These are phyloP conservation scores for Elsinoe ampelina DNA, from an alignment of 2,329 filamentous ascomycete species.

Conservation along the genomic window DNA sequence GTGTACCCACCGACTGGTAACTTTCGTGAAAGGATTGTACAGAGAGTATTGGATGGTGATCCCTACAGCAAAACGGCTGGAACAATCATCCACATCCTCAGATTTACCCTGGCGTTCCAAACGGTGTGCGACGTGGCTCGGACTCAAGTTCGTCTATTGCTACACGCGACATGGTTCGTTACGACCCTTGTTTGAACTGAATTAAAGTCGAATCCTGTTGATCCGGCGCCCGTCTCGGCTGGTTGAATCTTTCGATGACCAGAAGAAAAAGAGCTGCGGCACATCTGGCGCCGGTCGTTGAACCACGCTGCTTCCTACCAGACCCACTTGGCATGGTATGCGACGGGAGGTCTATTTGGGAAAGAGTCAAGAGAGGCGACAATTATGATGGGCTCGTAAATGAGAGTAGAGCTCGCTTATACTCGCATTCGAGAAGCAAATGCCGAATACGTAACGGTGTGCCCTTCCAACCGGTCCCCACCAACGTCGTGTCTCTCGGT, in stretches of 20 bases:
- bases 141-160: no score
- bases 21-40: not conserved
- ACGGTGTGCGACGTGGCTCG: no score
- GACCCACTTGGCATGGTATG: not conserved
- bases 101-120: no score
- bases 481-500: not conserved
- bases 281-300: not conserved
- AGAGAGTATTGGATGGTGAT: not conserved
- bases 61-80: not conserved
- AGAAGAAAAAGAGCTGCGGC: not conserved
- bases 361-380: not conserved
- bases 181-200: not conserved
- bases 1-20: not conserved
- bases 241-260: constrained; percentile 1
- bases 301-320: not conserved
- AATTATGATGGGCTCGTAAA: not conserved
- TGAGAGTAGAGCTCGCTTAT: not conserved
- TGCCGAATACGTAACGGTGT: not conserved
- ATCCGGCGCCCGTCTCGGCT: not conserved
- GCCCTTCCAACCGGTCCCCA: not conserved
- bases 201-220: not conserved
- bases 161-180: not conserved
- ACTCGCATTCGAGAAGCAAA: not conserved
- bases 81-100: no score
- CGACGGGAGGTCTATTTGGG: not conserved